A percentile compares a stretch with the other conserved stretches of the same genome.
These are phyloP conservation scores for Cicer arietinum DNA, from an alignment of 306 rosid genomes.

Conservation along the genomic window DNA sequence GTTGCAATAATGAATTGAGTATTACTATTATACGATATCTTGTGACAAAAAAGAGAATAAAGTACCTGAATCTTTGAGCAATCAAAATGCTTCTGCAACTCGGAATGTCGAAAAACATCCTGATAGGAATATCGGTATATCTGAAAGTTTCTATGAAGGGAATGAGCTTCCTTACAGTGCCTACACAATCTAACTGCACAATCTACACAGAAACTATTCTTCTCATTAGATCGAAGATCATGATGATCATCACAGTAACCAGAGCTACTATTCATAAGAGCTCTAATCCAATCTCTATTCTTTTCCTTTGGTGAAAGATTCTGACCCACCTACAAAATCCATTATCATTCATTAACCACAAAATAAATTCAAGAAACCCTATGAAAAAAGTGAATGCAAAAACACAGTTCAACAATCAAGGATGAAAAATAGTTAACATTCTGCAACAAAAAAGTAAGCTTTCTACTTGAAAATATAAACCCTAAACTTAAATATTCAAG, in stretches of 20 bases:
- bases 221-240: slow-evolving; percentile 70
- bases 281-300: slow-evolving; percentile 69
- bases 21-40: slow-evolving; percentile 19
- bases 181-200: slow-evolving; percentile 73
- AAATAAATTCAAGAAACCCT: slow-evolving; percentile 43
- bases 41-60: slow-evolving; percentile 14
- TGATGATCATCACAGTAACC: slow-evolving; percentile 76
- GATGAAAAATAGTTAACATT: slow-evolving; percentile 33
- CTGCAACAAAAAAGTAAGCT: slow-evolving; percentile 41
- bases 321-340: slow-evolving; percentile 63
- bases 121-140: slow-evolving; percentile 85
- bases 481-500: slow-evolving; percentile 32
- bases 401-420: slow-evolving; percentile 38
- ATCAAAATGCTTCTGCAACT: slow-evolving; percentile 75
- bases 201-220: slow-evolving; percentile 81
- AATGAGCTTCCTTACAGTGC: slow-evolving; percentile 76
- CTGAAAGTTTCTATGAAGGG: slow-evolving; percentile 75
- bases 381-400: slow-evolving; percentile 1
- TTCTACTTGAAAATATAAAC: not conserved
- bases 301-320: slow-evolving; percentile 49
- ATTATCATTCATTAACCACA: not conserved
- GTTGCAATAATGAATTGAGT: slow-evolving; percentile 10
- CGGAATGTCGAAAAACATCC: slow-evolving; percentile 81
- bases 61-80: slow-evolving; percentile 89
- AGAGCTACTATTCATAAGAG: slow-evolving; percentile 64